Evolutionary conservation across 805 yeast species (phyloP).

Genomic region (Candida pseudoglaebosa): DNA sequence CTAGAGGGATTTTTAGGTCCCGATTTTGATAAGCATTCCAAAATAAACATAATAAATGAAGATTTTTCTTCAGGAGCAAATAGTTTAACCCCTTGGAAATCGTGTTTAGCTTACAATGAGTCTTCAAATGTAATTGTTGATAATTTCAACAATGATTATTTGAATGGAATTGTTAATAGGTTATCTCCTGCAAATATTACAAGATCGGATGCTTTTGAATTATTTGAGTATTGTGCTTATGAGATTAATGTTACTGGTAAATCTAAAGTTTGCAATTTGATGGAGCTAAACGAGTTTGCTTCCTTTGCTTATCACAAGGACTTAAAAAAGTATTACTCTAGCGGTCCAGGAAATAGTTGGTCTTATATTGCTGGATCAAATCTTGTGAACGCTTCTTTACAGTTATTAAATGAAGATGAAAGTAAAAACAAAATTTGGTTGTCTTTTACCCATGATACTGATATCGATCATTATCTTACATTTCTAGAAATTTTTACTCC

Average conservation of each 20-base stretch:
- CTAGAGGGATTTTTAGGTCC: constrained; percentile 52
- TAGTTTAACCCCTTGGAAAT: constrained; percentile 47
- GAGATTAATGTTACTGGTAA: constrained; percentile 64
- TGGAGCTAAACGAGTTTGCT: constrained; percentile 61
- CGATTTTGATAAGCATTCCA: constrained; percentile 20
- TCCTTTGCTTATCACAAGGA: constrained; percentile 58
- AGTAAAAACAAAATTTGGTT: constrained; percentile 50
- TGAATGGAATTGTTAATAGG: constrained; percentile 52
- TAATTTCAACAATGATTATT: constrained; percentile 33
- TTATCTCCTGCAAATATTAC: constrained; percentile 49
- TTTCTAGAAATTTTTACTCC: constrained; percentile 55
- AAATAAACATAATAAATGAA: constrained; percentile 39
- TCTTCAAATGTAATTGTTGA: constrained; percentile 16
- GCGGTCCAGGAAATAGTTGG: constrained; percentile 56
- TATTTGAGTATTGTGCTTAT: constrained; percentile 65
- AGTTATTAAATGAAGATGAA: constrained; percentile 35
- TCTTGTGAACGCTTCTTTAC: constrained; percentile 40
- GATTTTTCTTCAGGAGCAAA: constrained; percentile 44
- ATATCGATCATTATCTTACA: constrained; percentile 51
- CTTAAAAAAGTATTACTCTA: constrained; percentile 51
- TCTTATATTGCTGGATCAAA: constrained; percentile 58
- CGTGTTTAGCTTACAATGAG: constrained; percentile 35
- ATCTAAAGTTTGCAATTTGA: constrained; percentile 59
- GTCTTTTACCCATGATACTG: constrained; percentile 69
- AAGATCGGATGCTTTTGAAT: constrained; percentile 42